Percentiles rank a stretch among this genome's conserved stretches.
phyloP scores from a whole-genome alignment of 2,329 filamentous ascomycete genomes.

The Paecilomyces dactylethromorphus region DNA sequence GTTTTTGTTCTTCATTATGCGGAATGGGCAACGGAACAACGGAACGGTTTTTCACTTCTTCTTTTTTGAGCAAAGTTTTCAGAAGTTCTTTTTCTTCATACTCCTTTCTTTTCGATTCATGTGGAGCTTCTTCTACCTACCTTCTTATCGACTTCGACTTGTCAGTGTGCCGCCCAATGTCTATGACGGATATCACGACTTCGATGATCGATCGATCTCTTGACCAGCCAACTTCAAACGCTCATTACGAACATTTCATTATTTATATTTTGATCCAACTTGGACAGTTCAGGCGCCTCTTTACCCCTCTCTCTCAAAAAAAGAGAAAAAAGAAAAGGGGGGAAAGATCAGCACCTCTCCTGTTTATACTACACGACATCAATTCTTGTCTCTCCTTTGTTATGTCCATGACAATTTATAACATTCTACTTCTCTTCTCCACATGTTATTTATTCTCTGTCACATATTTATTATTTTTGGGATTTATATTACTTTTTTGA shows the following conservation, averaged over 20 bases:
- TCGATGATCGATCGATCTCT: not conserved
- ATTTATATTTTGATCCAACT: not conserved
- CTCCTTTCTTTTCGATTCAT: constrained; percentile 14
- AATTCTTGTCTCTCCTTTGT: not conserved
- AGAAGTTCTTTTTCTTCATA: constrained; percentile 24
- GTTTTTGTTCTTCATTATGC: constrained; percentile 2
- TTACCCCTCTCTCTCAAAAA: not conserved
- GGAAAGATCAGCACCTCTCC: not conserved
- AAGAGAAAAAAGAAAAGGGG: not conserved
- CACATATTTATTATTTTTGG: not conserved
- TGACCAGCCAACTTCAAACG: not conserved
- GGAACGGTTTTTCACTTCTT: constrained; percentile 9
- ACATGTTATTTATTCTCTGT: not conserved
- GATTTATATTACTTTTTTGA: not conserved
- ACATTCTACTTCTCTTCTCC: not conserved
- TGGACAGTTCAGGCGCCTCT: not conserved
- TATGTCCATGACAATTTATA: not conserved
- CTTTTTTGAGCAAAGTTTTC: constrained; percentile 32
- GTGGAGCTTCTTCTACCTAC: constrained; percentile 11
- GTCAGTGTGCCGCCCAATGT: too few species aligned
- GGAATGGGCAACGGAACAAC: constrained; percentile 1
- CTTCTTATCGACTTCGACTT: constrained; percentile 2
- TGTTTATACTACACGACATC: not conserved
- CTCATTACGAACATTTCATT: not conserved
- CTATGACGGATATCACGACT: too few species aligned